Conservation (phyloP, 2,329 filamentous ascomycete species). For the Chaetomiaceae sp. region DNA sequence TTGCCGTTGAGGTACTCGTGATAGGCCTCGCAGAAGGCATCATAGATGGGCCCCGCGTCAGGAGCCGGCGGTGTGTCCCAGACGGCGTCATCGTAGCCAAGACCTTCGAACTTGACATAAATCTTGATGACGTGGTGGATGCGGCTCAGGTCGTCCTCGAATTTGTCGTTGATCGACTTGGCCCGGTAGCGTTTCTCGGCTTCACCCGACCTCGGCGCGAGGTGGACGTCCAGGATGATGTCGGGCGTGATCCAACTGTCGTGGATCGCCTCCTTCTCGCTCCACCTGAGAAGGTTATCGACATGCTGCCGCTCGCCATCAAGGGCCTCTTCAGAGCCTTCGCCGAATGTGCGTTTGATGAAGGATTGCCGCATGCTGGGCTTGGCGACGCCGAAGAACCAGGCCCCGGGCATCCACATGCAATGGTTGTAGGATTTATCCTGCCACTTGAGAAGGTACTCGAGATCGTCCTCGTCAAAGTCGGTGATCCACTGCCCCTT, state of each 20-base stretch:
- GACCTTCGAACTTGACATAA: conserved; percentile 86
- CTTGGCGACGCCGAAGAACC: conserved; percentile 72
- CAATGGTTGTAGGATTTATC: conserved; percentile 75
- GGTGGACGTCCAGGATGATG: conserved; percentile 72
- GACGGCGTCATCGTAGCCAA: conserved; percentile 84
- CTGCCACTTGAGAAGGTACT: conserved; percentile 91
- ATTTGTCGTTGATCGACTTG: conserved; percentile 47
- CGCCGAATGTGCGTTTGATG: conserved; percentile 60
- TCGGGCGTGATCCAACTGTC: conserved; percentile 83
- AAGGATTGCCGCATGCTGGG: conserved; percentile 69
- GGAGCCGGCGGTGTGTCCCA: conserved; percentile 78
- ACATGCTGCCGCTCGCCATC: conserved; percentile 15
- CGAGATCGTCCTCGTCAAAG: conserved; percentile 72
- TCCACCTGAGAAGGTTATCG: conserved; percentile 57
- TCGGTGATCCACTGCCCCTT: conserved; percentile 49
- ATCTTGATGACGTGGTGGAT: conserved; percentile 69
- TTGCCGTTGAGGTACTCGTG: conserved; percentile 78
- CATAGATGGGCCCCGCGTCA: conserved; percentile 63
- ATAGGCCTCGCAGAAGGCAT: conserved; percentile 78
- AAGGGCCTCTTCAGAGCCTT: conserved; percentile 37
- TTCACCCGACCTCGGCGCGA: conserved; percentile 16
- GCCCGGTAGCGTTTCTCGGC: conserved; percentile 45
- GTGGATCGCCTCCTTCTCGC: conserved; percentile 73
- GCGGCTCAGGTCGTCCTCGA: conserved; percentile 66
- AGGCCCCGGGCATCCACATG: conserved; percentile 82